Evolutionary conservation across 176 grass and related monocot species (phyloP).

Genomic region (Pontederia paniculata): DNA sequence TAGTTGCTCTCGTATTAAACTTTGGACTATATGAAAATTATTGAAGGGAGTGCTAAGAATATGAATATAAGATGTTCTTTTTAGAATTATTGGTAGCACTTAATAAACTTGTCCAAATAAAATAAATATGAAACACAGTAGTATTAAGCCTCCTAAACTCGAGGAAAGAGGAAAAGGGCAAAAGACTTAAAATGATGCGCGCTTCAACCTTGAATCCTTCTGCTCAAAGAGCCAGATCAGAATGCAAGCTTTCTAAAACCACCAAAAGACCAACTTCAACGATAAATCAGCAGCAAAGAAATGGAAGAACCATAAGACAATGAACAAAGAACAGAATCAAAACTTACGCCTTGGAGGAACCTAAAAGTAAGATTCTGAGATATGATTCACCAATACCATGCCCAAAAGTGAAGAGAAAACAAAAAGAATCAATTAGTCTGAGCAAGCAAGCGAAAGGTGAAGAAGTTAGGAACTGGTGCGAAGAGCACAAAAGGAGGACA

Average conservation of each 20-base stretch:
- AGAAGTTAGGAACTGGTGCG: not conserved
- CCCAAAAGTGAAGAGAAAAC: not conserved
- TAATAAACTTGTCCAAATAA: too few species aligned
- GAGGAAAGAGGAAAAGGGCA: too few species aligned
- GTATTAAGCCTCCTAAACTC: too few species aligned
- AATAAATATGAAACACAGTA: too few species aligned
- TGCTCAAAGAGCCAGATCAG: slow-evolving; percentile 97
- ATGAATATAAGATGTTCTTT: too few species aligned
- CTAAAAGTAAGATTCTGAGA: slow-evolving; percentile 88
- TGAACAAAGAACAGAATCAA: not conserved
- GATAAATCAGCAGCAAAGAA: not conserved
- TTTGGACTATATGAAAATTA: too few species aligned
- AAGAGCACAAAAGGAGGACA: slow-evolving; percentile 7
- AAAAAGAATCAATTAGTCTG: not conserved
- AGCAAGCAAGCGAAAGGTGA: not conserved
- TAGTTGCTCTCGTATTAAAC: too few species aligned
- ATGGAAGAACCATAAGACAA: not conserved
- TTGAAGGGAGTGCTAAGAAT: too few species aligned
- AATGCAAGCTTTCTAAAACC: slow-evolving; percentile 79
- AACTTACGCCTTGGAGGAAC: slow-evolving; percentile 97
- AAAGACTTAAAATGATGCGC: slow-evolving; percentile 66
- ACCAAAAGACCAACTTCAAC: not conserved
- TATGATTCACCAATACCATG: slow-evolving; percentile 4
- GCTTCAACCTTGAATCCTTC: slow-evolving; percentile 87
- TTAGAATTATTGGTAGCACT: too few species aligned